These are phyloP conservation scores for Erythrobasidium yunnanense DNA, from an alignment of 768 basidiomycete genomes.

Conservation along the genomic window DNA sequence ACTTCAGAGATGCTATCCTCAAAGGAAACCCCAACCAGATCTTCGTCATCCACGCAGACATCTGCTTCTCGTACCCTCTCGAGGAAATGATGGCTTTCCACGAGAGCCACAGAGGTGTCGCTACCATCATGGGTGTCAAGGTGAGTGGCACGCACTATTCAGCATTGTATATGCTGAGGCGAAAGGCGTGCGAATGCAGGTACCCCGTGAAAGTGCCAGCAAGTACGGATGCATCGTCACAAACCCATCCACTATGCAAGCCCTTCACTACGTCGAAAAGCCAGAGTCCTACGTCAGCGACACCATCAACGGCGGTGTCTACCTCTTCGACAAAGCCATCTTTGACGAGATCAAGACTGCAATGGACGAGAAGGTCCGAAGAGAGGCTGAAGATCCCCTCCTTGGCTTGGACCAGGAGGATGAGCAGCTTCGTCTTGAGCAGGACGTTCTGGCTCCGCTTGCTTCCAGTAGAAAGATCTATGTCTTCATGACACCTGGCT, in stretches of 20 bases:
- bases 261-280: constrained; percentile 45
- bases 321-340: constrained; percentile 44
- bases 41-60: constrained; percentile 47
- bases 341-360: constrained; percentile 45
- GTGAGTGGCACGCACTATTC: background rate
- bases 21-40: constrained; percentile 41
- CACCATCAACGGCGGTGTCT: constrained; percentile 44
- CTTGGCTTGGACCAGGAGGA: constrained; percentile 17
- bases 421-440: constrained; percentile 46
- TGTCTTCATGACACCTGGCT: constrained; percentile 43
- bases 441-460: constrained; percentile 46
- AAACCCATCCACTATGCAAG: constrained; percentile 39
- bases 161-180: background rate
- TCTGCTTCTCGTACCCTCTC: constrained; percentile 43
- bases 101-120: constrained; percentile 44
- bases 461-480: constrained; percentile 44
- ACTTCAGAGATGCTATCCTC: constrained; percentile 33
- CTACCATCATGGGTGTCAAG: constrained; percentile 43
- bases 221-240: constrained; percentile 46
- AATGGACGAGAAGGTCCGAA: constrained; percentile 44
- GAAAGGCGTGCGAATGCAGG: constrained; percentile 29
- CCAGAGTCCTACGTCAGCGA: constrained; percentile 45
- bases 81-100: constrained; percentile 42
- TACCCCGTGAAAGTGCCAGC: constrained; percentile 43
- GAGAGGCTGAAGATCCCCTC: constrained; percentile 37